Base-by-base conservation (phyloP, 306 rosid genomes). In the Gastrolobium bilobum region DNA sequence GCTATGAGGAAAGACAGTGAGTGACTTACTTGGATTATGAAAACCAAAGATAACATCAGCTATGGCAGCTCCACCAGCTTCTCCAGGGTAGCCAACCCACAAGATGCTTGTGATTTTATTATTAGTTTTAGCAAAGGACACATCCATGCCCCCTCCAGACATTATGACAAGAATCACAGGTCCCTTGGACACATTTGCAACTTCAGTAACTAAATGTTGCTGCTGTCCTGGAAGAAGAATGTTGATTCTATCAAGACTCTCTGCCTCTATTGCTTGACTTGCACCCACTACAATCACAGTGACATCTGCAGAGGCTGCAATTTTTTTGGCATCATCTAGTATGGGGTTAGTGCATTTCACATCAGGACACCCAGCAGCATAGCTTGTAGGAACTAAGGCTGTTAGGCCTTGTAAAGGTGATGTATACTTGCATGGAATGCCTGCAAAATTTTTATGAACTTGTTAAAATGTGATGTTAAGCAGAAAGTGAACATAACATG, bases 81-180 rank as follows among this genome's bases (percentile, higher is more conserved):
- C 94, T 30, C 99, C 99, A 0, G 99, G 99, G 81, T 90, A 96
- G 13, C 99, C 99, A 79, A 96, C 93, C 99, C 99, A 96, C 54
- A 96, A 76, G 58, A 96, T 96, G 88, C 98, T 93, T 7, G 88
- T 81, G 72, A 96, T 87, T 64, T 96, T 93, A 1, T 42, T 43
- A 44, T 91, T 44, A 20, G 56, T 88, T 81, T 96, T 93, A 1
- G 99, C 99, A 72, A 93, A 96, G 39, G 97, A 83, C 8, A 96
- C 77, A 76, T 96, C 99, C 75, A 96, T 83, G 72, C 99, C 96
- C 82, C 99, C 99, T 14, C 97, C 99, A 59, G 98, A 90, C 99
- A 96, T 96, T 76, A 96, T 87, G 71, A 81, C 90, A 67, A 96
- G 99, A 71, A 96, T 86, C 64, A 96, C 92, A 44, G 99, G 98